Conservation (phyloP, 2,329 filamentous ascomycete species). For the Claviceps purpurea region DNA sequence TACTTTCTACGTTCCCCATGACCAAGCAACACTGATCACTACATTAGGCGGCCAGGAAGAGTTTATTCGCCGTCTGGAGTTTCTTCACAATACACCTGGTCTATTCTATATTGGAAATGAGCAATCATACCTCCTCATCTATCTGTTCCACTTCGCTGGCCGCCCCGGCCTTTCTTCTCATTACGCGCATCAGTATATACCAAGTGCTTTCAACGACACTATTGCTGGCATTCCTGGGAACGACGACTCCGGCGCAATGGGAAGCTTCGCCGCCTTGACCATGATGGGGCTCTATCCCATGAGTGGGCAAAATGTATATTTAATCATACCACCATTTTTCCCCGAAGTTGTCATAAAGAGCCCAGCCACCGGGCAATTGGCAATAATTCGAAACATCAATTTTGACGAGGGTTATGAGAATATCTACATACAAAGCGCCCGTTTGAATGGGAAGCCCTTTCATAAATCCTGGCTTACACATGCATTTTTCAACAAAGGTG, state of each 20-base stretch:
- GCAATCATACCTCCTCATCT: slow-evolving; percentile 37
- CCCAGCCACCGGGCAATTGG: slow-evolving; percentile 13
- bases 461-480: slow-evolving; percentile 47
- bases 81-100: slow-evolving; percentile 47
- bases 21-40: slow-evolving; percentile 33
- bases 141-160: slow-evolving; percentile 51
- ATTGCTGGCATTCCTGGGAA: slow-evolving; percentile 43
- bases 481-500: slow-evolving; percentile 44
- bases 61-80: slow-evolving; percentile 48
- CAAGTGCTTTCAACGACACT: slow-evolving; percentile 52
- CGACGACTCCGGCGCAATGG: slow-evolving; percentile 41
- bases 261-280: slow-evolving; percentile 34
- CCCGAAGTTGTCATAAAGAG: slow-evolving; percentile 26
- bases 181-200: slow-evolving; percentile 52
- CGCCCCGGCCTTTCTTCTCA: slow-evolving; percentile 42
- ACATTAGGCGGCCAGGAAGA: slow-evolving; percentile 42
- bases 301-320: slow-evolving; percentile 39
- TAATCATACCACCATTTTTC: slow-evolving; percentile 39
- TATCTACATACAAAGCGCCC: slow-evolving; percentile 47
- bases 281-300: slow-evolving; percentile 43
- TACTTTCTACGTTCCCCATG: slow-evolving; percentile 43
- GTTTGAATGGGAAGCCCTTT: slow-evolving; percentile 38
- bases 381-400: slow-evolving; percentile 16
- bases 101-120: slow-evolving; percentile 57
- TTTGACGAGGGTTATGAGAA: slow-evolving; percentile 32